A percentile compares a stretch with the other conserved stretches of the same genome.
Conservation (phyloP, 495 filamentous ascomycete species). For the Tuber calosporum region DNA sequence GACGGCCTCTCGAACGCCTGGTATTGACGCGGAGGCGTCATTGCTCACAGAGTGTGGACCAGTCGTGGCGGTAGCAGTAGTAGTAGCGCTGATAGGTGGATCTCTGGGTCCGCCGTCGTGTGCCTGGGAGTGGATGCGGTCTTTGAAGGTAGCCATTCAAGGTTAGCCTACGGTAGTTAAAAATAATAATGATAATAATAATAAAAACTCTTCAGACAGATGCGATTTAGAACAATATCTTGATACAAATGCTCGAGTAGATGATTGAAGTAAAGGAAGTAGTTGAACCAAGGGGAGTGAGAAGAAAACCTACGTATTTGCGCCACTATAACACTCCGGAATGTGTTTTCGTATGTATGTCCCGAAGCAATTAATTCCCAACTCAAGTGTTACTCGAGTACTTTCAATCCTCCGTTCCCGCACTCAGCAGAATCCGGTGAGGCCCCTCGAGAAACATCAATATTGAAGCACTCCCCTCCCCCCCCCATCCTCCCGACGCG, state of each 20-base stretch:
- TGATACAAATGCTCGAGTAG: background rate
- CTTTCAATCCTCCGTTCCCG: background rate
- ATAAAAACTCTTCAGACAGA: background rate
- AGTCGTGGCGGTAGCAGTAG: background rate
- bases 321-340: background rate
- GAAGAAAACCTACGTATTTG: background rate
- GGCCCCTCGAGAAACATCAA: background rate
- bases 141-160: background rate
- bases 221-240: background rate
- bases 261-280: background rate
- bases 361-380: background rate
- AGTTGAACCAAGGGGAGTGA: background rate
- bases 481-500: background rate
- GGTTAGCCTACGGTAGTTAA: background rate
- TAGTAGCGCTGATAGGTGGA: background rate
- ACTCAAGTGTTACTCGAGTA: background rate
- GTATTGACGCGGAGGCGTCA: background rate
- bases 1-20: background rate
- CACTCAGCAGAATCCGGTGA: background rate
- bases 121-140: background rate
- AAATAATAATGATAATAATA: no score
- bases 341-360: background rate
- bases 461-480: background rate
- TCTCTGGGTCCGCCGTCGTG: background rate
- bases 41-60: background rate